Conservation (phyloP, 805 yeast species). For the Lipomyces starkeyi region DNA sequence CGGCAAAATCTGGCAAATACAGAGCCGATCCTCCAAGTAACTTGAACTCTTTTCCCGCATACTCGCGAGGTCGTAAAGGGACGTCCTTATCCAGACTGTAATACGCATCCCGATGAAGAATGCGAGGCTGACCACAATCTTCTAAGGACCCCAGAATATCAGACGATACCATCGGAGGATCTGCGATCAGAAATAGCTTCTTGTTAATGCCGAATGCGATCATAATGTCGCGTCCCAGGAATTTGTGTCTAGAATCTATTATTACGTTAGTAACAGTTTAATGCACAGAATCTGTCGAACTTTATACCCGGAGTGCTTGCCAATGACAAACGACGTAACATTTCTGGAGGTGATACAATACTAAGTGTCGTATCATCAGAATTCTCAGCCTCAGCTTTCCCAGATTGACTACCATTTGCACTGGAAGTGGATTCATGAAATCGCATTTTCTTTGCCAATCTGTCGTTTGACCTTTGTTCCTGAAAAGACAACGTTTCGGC, state of each 20-base stretch:
- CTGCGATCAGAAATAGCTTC: slow-evolving; percentile 12
- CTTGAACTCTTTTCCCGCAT: slow-evolving; percentile 69
- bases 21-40: slow-evolving; percentile 52
- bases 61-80: slow-evolving; percentile 60
- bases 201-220: slow-evolving; percentile 9
- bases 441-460: background rate
- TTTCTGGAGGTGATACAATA: background rate
- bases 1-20: slow-evolving; percentile 43
- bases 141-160: slow-evolving; percentile 58
- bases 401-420: background rate
- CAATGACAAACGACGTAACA: background rate
- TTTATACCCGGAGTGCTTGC: background rate
- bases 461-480: background rate
- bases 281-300: background rate
- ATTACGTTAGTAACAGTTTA: background rate
- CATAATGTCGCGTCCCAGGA: slow-evolving; percentile 9
- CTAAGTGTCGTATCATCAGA: background rate
- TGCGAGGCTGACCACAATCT: slow-evolving; percentile 54
- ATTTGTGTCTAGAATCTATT: slow-evolving; percentile 11
- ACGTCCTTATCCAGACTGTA: slow-evolving; percentile 61
- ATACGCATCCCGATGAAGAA: slow-evolving; percentile 66
- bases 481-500: slow-evolving; percentile 1
- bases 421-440: background rate
- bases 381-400: background rate
- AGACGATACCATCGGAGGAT: slow-evolving; percentile 9